Conservation (phyloP, 805 yeast genomes). For the Kregervanrija pseudodelftensis region DNA sequence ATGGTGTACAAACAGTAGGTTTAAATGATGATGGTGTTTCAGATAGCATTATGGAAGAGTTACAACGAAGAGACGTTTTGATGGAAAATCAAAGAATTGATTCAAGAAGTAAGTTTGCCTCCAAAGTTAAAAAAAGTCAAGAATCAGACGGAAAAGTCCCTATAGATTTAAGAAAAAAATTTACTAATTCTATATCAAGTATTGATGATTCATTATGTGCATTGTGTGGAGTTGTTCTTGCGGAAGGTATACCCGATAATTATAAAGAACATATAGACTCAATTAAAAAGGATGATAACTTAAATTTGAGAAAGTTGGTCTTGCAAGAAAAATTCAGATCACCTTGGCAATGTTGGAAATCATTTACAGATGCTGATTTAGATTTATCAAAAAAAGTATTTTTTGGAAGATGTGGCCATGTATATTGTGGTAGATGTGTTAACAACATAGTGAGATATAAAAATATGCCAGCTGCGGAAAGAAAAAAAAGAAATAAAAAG, state of each 20-base stretch:
- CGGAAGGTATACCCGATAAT: conserved; percentile 60
- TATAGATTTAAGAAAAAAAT: conserved; percentile 7
- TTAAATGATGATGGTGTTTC: conserved; percentile 19
- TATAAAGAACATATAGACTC: conserved; percentile 17
- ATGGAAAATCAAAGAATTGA: conserved; percentile 21
- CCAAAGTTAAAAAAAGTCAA: conserved; percentile 12
- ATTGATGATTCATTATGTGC: conserved; percentile 45
- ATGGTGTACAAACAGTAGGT: not conserved
- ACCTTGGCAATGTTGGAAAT: conserved; percentile 54
- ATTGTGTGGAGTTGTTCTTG: conserved; percentile 66
- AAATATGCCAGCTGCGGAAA: conserved; percentile 7
- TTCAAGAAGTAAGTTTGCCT: conserved; percentile 15
- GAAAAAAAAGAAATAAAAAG: conserved; percentile 19
- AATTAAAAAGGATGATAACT: conserved; percentile 8
- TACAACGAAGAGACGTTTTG: conserved; percentile 22
- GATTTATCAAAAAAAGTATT: conserved; percentile 62
- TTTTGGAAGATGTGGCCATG: conserved; percentile 71
- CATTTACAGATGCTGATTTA: conserved; percentile 46
- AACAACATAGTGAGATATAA: conserved; percentile 42
- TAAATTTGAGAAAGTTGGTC: conserved; percentile 21
- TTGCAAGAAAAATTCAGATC: conserved; percentile 32
- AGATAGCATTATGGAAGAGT: conserved; percentile 22
- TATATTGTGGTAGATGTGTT: conserved; percentile 81
- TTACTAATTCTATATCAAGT: conserved; percentile 24
- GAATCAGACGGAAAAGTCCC: conserved; percentile 13